Evolutionary conservation across 2,329 filamentous ascomycete species (phyloP).

Genomic region (Dothistroma septosporum): DNA sequence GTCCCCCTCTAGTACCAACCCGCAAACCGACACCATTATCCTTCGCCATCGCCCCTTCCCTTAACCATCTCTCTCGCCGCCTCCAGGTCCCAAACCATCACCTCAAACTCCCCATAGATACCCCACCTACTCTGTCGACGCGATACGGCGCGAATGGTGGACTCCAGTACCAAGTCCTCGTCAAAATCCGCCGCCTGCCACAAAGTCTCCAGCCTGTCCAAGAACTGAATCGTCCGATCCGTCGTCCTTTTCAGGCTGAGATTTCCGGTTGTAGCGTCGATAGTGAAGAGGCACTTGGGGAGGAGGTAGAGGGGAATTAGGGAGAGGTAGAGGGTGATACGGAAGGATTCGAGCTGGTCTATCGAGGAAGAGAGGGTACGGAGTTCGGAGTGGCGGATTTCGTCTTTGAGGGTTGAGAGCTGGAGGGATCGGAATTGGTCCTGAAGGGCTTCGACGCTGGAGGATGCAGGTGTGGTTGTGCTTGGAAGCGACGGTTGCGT

Average conservation of each 20-base stretch:
- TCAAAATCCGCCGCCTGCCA: conserved; percentile 3
- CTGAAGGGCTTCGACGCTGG: neutral
- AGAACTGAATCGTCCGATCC: neutral
- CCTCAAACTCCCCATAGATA: neutral
- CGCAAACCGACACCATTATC: no score
- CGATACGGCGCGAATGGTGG: neutral
- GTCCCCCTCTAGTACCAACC: no score
- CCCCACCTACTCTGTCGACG: neutral
- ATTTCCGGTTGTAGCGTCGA: neutral
- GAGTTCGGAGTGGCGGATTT: neutral
- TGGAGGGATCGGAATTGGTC: neutral
- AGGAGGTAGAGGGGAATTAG: conserved; percentile 2
- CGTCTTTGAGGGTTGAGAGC: neutral
- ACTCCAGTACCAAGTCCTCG: conserved; percentile 1
- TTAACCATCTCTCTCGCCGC: no score
- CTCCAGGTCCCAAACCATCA: no score
- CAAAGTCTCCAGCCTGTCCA: neutral
- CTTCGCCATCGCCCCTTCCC: no score
- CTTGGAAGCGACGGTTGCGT: neutral
- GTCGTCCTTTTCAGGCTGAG: neutral
- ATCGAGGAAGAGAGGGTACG: neutral
- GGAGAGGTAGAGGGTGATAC: neutral
- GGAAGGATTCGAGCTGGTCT: conserved; percentile 2
- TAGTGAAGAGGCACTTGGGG: neutral
- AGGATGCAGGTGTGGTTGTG: neutral